phyloP scores from a whole-genome alignment of 108 stramenopile genomes.

The Skeletonema marinoi region DNA sequence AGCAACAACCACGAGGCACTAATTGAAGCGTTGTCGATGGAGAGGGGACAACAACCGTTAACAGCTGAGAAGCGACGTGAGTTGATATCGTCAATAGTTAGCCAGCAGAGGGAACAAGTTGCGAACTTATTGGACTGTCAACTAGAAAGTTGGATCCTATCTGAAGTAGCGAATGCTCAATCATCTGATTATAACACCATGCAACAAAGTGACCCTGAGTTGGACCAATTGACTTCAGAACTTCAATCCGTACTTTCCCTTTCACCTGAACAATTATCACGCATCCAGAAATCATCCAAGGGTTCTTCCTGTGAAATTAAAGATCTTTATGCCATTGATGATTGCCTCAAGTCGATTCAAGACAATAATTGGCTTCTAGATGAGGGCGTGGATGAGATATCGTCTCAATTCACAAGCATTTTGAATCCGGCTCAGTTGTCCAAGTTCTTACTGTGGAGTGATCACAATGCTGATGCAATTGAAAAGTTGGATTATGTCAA shows the following conservation, averaged over 20 bases:
- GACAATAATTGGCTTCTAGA: constrained; percentile 81
- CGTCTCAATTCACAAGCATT: constrained; percentile 76
- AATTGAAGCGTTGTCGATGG: constrained; percentile 88
- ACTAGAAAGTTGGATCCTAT: constrained; percentile 69
- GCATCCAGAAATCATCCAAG: constrained; percentile 42
- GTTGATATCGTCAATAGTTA: constrained; percentile 69
- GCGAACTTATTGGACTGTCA: constrained; percentile 67
- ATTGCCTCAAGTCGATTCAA: constrained; percentile 67
- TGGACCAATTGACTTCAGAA: constrained; percentile 56
- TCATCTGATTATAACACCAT: not conserved
- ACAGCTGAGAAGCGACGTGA: constrained; percentile 60
- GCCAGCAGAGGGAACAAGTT: constrained; percentile 83
- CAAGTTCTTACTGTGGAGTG: constrained; percentile 87
- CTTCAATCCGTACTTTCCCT: constrained; percentile 65
- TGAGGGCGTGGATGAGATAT: constrained; percentile 71
- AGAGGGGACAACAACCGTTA: constrained; percentile 82
- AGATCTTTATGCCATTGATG: constrained; percentile 66
- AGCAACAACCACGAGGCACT: constrained; percentile 59
- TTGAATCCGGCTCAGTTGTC: constrained; percentile 85
- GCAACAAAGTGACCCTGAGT: constrained; percentile 44
- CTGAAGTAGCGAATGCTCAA: constrained; percentile 12
- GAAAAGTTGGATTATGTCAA: constrained; percentile 82
- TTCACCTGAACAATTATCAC: constrained; percentile 54
- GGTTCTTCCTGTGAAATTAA: constrained; percentile 66
- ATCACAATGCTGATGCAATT: constrained; percentile 85